Evolutionary conservation across 2,329 filamentous ascomycete species (phyloP).

Genomic region (Botrytis galanthina): DNA sequence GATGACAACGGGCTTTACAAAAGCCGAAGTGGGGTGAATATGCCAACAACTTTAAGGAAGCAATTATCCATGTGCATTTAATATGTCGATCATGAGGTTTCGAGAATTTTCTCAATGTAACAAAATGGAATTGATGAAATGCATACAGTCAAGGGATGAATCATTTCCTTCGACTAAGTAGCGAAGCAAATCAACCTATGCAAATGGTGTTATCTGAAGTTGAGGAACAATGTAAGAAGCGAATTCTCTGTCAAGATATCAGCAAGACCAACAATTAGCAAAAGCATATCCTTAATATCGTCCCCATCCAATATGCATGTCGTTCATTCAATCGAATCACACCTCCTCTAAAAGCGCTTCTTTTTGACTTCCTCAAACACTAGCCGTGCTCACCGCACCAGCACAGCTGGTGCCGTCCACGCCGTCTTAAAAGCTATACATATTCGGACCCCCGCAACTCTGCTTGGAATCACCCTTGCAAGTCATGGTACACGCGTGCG

Average conservation of each 20-base stretch:
- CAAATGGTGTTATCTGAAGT: background rate
- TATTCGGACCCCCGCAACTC: constrained; percentile 39
- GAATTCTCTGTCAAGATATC: background rate
- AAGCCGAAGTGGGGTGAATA: background rate
- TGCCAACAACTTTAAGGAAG: background rate
- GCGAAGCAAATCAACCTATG: background rate
- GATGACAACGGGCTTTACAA: background rate
- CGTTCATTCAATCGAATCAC: background rate
- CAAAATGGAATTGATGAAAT: background rate
- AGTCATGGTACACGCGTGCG: constrained; percentile 25
- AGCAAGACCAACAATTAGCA: background rate
- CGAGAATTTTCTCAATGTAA: background rate
- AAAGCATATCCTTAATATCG: background rate
- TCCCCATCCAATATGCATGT: background rate
- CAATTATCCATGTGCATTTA: background rate
- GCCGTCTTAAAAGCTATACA: constrained; percentile 40
- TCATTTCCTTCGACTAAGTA: background rate
- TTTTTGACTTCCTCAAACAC: background rate
- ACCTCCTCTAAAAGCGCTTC: background rate
- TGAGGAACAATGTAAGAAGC: background rate
- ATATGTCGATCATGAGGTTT: background rate
- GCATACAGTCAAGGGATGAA: background rate
- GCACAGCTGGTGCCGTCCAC: constrained; percentile 21
- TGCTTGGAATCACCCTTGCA: constrained; percentile 27
- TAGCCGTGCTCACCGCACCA: constrained; percentile 10